Evolutionary conservation across 352 stramenopile genomes (phyloP), one percentile per base, ranked within the genome.

Genomic region (Globisporangium mamillatum): DNA sequence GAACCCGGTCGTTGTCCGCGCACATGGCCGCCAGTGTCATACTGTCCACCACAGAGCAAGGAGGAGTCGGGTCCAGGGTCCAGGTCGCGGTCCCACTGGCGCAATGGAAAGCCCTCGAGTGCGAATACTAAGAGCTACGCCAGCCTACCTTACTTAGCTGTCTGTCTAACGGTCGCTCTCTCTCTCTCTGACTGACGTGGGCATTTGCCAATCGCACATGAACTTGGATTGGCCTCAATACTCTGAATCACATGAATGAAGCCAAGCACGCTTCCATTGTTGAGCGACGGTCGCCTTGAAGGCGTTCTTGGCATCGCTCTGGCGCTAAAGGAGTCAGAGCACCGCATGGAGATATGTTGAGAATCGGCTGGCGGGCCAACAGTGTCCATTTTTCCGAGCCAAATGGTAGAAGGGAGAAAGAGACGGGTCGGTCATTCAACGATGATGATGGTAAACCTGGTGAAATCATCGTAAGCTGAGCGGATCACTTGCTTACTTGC

Each of bases 301-400:
- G 44, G 44, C 6, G 2, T 32, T 25, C 27, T 3, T 12, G 8
- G n/a, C 0, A 12, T 57, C 18, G 7, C 10, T 9, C 52, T 20
- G 22, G 24, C 24, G 9, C 7, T 18, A 36, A 64, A 64, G 34
- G 60, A 64, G 60, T 64, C 60, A 64, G 60, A 64, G 18, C 25
- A 55, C 59, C 59, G 36, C 25, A 64, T 64, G 59, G 59, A 10
- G 60, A 64, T 64, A 27, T 57, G 60, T 64, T 64, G 29, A 48
- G 60, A 64, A 36, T 46, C 9, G 18, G 44, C 44, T 52, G 44
- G 44, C 16, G 18, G 18, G 1, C 44, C 1, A 53, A 25, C 34
- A 64, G 60, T 64, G 60, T 64, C 60, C 60, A 64, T 64, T 64
- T 50, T 64, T 25, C 48, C 16, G 27, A 60, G 25, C 22, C 41